These are phyloP conservation scores for Fusarium mundagurra DNA, from an alignment of 2,329 filamentous ascomycete species.

Conservation along the genomic window DNA sequence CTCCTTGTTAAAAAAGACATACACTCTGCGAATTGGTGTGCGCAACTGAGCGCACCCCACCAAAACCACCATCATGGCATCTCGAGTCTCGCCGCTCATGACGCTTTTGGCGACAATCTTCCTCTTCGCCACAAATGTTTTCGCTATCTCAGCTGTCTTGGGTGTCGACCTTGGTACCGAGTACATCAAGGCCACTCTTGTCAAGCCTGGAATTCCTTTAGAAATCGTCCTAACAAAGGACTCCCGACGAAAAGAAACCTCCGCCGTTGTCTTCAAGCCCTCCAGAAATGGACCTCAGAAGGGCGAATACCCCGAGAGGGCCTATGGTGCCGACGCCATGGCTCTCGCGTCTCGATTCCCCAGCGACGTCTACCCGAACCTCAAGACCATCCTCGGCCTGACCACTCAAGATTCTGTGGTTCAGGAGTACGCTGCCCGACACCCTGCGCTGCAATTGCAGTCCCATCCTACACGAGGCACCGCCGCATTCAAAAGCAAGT, in stretches of 20 bases:
- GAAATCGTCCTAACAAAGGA: slow-evolving; percentile 99
- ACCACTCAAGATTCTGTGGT: slow-evolving; percentile 68
- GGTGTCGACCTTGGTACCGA: slow-evolving; percentile 95
- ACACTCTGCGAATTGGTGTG: slow-evolving; percentile 26
- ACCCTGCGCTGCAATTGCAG: slow-evolving; percentile 80
- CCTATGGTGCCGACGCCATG: slow-evolving; percentile 91
- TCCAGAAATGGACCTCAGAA: slow-evolving; percentile 70
- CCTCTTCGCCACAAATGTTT: slow-evolving; percentile 55
- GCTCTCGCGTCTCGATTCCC: slow-evolving; percentile 89
- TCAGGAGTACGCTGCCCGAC: slow-evolving; percentile 75
- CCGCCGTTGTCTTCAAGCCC: slow-evolving; percentile 93
- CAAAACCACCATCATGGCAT: slow-evolving; percentile 48
- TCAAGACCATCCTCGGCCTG: slow-evolving; percentile 90
- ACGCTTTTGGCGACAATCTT: slow-evolving; percentile 52
- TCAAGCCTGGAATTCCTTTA: slow-evolving; percentile 96
- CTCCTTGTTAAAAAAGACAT: slow-evolving; percentile 24
- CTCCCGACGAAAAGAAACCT: slow-evolving; percentile 93
- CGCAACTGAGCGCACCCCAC: slow-evolving; percentile 38
- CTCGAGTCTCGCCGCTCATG: slow-evolving; percentile 49
- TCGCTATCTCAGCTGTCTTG: slow-evolving; percentile 77
- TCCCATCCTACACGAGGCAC: slow-evolving; percentile 70
- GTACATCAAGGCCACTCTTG: slow-evolving; percentile 94
- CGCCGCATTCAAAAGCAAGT: slow-evolving; percentile 82
- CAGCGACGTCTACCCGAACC: slow-evolving; percentile 91
- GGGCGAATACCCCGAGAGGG: slow-evolving; percentile 82